Conservation (phyloP, 495 filamentous ascomycete genomes). For the Penicillium simplicissimum region DNA sequence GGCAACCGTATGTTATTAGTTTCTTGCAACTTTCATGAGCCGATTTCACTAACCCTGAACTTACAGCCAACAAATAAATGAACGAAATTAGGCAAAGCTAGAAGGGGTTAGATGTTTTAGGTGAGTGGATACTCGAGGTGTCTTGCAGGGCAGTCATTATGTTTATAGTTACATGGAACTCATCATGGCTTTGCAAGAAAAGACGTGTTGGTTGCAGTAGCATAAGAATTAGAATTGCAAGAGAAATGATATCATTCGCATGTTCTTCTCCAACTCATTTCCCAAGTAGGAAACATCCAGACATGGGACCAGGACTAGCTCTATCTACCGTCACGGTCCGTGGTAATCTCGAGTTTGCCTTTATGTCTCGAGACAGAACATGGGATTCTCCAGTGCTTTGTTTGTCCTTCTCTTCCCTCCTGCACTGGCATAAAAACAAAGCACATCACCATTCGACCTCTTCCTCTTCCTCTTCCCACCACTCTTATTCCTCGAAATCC, state of each 20-base stretch:
- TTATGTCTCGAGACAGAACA: background rate
- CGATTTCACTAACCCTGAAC: conserved; percentile 32
- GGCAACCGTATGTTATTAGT: conserved; percentile 61
- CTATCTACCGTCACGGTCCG: background rate
- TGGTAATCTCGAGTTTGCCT: background rate
- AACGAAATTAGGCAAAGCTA: conserved; percentile 10
- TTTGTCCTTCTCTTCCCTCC: background rate
- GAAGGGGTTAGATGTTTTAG: background rate
- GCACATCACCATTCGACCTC: background rate
- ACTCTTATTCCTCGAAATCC: background rate
- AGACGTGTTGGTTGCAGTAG: background rate
- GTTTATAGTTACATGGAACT: background rate
- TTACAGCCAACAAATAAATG: conserved; percentile 44
- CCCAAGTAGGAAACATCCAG: background rate
- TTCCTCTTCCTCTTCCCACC: background rate
- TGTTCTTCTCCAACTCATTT: background rate
- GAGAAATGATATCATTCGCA: background rate
- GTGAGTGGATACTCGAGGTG: background rate
- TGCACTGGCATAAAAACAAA: background rate
- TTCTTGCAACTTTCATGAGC: conserved; percentile 32
- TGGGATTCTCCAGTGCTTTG: background rate
- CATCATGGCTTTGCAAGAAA: background rate
- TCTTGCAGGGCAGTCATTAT: background rate
- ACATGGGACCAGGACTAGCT: background rate
- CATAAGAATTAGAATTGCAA: background rate